Evolutionary conservation across 2,329 filamentous ascomycete genomes (phyloP).

Genomic region (Colletotrichum graminicola): DNA sequence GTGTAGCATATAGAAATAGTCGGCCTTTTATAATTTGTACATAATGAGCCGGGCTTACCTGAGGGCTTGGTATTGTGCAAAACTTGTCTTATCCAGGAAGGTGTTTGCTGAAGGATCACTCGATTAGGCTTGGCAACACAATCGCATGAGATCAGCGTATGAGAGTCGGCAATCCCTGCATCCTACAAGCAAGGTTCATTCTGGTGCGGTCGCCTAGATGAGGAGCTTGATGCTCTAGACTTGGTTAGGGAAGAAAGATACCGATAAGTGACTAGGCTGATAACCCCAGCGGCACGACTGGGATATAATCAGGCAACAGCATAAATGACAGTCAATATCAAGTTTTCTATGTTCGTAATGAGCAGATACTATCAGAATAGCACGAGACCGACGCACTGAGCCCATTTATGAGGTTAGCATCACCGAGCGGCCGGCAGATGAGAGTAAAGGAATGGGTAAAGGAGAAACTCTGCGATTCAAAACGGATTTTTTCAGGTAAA

Average conservation of each 20-base stretch:
- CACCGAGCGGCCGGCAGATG: background rate
- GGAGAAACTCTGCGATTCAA: background rate
- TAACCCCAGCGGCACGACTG: background rate
- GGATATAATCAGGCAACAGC: background rate
- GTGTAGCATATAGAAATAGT: rapidly evolving
- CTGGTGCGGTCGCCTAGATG: no score
- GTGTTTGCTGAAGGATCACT: slow-evolving; percentile 33
- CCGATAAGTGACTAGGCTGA: background rate
- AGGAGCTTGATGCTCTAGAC: background rate
- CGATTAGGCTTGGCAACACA: slow-evolving; percentile 18
- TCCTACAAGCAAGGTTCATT: background rate
- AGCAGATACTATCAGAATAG: no score
- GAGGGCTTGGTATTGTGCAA: background rate
- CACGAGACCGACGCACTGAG: no score
- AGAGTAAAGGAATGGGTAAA: no score
- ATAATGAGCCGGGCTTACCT: background rate
- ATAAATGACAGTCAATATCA: background rate
- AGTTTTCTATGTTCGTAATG: no score
- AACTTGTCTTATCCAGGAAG: slow-evolving; percentile 33
- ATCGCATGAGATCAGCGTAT: background rate
- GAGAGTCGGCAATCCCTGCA: background rate
- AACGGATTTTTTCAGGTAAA: background rate
- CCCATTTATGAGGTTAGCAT: background rate
- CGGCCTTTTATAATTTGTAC: background rate
- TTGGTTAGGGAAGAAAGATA: background rate